Evolutionary conservation across 208 protist genomes (phyloP), one percentile per base, ranked within the genome.

Genomic region (Perkinsela sp.): DNA sequence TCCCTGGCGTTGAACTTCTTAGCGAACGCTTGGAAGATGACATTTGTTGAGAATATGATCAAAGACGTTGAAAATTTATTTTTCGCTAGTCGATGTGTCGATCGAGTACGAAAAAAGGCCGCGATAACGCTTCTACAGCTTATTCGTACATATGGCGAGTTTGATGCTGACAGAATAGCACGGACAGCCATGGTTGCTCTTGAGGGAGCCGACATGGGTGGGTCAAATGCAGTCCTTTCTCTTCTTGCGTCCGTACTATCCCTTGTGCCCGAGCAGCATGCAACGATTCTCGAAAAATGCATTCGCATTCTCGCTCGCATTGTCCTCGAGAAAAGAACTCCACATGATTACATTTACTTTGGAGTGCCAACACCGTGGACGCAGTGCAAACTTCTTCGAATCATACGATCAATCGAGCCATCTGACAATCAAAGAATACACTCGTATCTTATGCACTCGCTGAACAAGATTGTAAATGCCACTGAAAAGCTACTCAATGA

Each of bases 91-190:
- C 71, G 40, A 48, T 76, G 75, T 1, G 76, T 86, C 65, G 71
- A 78, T 67, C 83, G 93, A 73, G 83, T 98, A 48, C 85, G 92
- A 65, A 99, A 99, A 75, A 99, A 98, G 79, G 94, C 94, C 1
- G 80, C 96, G 0, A 78, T 99, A 22, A 90, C 89, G 32, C 75
- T 98, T 66, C 85, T 99, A 29, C 89, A 92, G 22, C 82, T 98
- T 29, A 97, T 93, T 74, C 75, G 90, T 29, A 96, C 96, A 74
- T 88, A 89, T 40, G 85, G 90, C 30, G 75, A 86, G n/a, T 77
- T 90, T 6, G 80, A 92, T 65, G 68, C 88, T 13, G 70, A 76
- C 13, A 65, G 73, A 15, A 74, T 83, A 13, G 76, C 88, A 0
- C 79, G 83, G 15, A 78, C 80, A 29, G 77, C 96, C 22, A 74